These are phyloP conservation scores for Leucocoprinus sp. DNA, from an alignment of 768 basidiomycete species.

Conservation along the genomic window DNA sequence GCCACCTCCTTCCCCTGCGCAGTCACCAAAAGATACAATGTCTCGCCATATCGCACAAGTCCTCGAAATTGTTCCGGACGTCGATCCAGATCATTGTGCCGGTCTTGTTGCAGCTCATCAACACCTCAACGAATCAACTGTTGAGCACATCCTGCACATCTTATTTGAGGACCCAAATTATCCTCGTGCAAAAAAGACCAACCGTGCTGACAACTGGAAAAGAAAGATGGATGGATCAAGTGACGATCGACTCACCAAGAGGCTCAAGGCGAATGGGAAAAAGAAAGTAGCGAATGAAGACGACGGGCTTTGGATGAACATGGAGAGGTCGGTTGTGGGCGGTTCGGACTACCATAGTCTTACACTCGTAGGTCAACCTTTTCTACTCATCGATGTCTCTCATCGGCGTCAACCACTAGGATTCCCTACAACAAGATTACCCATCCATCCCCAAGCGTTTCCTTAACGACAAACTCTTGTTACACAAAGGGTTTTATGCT, in stretches of 20 bases:
- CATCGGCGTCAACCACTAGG: slow-evolving; percentile 23
- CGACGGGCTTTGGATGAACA: slow-evolving; percentile 44
- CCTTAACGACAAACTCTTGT: slow-evolving; percentile 35
- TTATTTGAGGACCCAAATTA: slow-evolving; percentile 59
- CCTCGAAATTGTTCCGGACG: slow-evolving; percentile 66
- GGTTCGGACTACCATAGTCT: slow-evolving; percentile 40
- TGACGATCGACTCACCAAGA: slow-evolving; percentile 17
- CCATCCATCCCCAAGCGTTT: slow-evolving; percentile 48
- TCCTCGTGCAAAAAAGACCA: slow-evolving; percentile 37
- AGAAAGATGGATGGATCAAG: slow-evolving; percentile 28
- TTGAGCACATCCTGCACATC: slow-evolving; percentile 47
- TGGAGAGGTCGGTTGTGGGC: slow-evolving; percentile 34
- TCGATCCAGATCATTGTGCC: slow-evolving; percentile 46
- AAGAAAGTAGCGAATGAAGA: slow-evolving; percentile 26
- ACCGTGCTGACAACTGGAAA: slow-evolving; percentile 15
- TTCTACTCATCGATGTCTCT: slow-evolving; percentile 1
- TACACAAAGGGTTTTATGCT: slow-evolving; percentile 46
- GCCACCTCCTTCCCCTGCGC: slow-evolving; percentile 5
- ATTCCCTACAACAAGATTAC: slow-evolving; percentile 48
- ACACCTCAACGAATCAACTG: slow-evolving; percentile 28
- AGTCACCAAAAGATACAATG: slow-evolving; percentile 12
- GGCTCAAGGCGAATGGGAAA: slow-evolving; percentile 27
- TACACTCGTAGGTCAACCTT: slow-evolving; percentile 36
- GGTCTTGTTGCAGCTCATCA: slow-evolving; percentile 39
- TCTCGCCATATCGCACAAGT: slow-evolving; percentile 35